These are phyloP conservation scores for Dioscorea zingiberensis DNA, from an alignment of 106 monocot genomes.

Conservation along the genomic window DNA sequence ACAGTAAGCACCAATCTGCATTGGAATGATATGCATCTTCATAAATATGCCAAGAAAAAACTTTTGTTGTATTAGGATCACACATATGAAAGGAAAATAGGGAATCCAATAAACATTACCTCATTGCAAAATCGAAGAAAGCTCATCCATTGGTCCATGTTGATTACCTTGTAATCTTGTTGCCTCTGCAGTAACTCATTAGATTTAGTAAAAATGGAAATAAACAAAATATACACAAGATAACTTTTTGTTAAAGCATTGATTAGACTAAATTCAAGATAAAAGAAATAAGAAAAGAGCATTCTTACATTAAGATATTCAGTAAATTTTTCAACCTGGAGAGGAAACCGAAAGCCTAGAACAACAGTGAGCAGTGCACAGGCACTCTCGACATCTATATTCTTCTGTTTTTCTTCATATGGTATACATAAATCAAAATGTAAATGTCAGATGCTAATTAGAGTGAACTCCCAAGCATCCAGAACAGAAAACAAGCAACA, in stretches of 20 bases:
- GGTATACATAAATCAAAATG: slow-evolving; percentile 5
- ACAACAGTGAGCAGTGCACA: slow-evolving; percentile 74
- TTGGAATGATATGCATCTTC: not conserved
- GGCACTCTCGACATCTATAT: slow-evolving; percentile 72
- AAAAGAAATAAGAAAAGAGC: not conserved
- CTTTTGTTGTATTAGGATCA: not conserved
- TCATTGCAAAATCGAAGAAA: slow-evolving; percentile 87
- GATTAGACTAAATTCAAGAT: too few species aligned
- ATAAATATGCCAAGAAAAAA: not conserved
- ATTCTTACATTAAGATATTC: slow-evolving; percentile 72
- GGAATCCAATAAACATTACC: slow-evolving; percentile 22
- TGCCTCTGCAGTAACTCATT: slow-evolving; percentile 43
- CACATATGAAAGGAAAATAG: not conserved
- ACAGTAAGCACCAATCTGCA: too few species aligned
- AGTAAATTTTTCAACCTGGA: slow-evolving; percentile 57
- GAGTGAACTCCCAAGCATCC: not conserved
- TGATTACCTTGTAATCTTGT: slow-evolving; percentile 91
- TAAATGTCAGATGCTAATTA: not conserved
- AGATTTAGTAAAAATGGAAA: not conserved
- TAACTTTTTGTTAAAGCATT: too few species aligned
- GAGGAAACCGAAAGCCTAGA: slow-evolving; percentile 53
- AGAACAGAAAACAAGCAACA: not conserved
- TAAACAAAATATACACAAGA: not conserved
- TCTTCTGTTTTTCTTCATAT: slow-evolving; percentile 89
- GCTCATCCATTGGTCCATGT: slow-evolving; percentile 90